Base-by-base conservation (phyloP, 2,329 filamentous ascomycete genomes). In the Colletotrichum sp. region DNA sequence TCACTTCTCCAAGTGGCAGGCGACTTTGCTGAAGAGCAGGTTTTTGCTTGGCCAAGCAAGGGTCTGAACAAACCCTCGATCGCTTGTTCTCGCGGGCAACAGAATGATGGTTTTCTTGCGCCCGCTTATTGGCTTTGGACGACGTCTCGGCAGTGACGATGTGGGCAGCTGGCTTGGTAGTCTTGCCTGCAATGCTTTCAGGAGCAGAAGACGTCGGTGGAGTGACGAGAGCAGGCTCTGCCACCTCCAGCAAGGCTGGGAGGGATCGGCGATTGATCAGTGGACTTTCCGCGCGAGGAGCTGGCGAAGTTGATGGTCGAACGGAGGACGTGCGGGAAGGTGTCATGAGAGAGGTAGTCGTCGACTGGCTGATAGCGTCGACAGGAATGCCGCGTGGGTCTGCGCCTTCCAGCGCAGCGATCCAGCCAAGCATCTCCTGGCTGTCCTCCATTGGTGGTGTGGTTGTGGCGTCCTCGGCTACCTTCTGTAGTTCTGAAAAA, bases 401-500 rank as follows among this genome's bases (percentile, higher is more conserved):
- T 1, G 89, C 87, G 28, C 84, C 82, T 77, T 93, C 89, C n/a
- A 95, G 82, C 64, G 87, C 90, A 10, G 88, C 87, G 30, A 92
- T 88, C 93, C 93, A 95, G 12, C 87, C 81, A 1, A 88, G 83
- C 73, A 92, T 89, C 78, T 94, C 92, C 73, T 93, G 89, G 30
- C 87, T 90, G 71, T 93, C 88, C 8, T 91, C 89, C 16, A 89
- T 83, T 2, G 83, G 82, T 0, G 89, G 86, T 4, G 86, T 81
- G 38, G 86, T 87, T 21, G 86, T 88, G 21, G 93, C 91, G 34
- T 90, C 85, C 34, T 87, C 83, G 0, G 94, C 95, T 80, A 94
- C 87, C 8, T 88, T 81, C 78, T 96, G 94, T 5, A 98, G 86
- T 69, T 95, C 92, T 1, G 89, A 83, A 77, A 96, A 95, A 0